phyloP scores from a whole-genome alignment of 495 filamentous ascomycete genomes.

The Penicillium arizonense region DNA sequence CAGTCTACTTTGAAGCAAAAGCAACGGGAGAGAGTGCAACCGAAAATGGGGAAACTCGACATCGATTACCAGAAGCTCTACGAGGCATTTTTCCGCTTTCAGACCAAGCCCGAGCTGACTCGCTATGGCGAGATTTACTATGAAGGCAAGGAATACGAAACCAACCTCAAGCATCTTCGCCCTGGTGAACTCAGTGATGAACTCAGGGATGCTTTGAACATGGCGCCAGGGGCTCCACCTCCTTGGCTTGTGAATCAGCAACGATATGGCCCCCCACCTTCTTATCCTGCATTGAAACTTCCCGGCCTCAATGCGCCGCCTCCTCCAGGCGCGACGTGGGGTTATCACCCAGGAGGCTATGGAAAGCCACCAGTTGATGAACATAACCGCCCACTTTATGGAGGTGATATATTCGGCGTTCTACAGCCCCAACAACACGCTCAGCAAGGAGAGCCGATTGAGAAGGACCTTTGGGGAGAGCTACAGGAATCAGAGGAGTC shows the following conservation, averaged over 20 bases:
- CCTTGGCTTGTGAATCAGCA: constrained; percentile 98
- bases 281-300: constrained; percentile 89
- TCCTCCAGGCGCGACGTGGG: constrained; percentile 91
- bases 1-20: constrained; percentile 89
- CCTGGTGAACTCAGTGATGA: constrained; percentile 89
- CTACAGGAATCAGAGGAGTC: constrained; percentile 81
- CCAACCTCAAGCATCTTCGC: constrained; percentile 83
- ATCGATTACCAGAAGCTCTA: constrained; percentile 98
- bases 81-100: constrained; percentile 96
- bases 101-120: constrained; percentile 92
- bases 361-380: constrained; percentile 95
- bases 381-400: constrained; percentile 83
- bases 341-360: constrained; percentile 92
- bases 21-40: constrained; percentile 88
- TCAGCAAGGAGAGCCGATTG: constrained; percentile 74
- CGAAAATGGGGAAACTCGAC: constrained; percentile 96
- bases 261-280: constrained; percentile 86
- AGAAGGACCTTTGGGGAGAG: constrained; percentile 90
- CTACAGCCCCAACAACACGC: constrained; percentile 60
- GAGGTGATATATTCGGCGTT: constrained; percentile 91
- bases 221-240: constrained; percentile 89
- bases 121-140: constrained; percentile 98
- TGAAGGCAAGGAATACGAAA: constrained; percentile 97
- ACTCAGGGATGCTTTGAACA: constrained; percentile 89
- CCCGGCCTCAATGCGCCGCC: constrained; percentile 94